phyloP scores from a whole-genome alignment of 2,329 filamentous ascomycete genomes.

The Paecilomyces variotii region DNA sequence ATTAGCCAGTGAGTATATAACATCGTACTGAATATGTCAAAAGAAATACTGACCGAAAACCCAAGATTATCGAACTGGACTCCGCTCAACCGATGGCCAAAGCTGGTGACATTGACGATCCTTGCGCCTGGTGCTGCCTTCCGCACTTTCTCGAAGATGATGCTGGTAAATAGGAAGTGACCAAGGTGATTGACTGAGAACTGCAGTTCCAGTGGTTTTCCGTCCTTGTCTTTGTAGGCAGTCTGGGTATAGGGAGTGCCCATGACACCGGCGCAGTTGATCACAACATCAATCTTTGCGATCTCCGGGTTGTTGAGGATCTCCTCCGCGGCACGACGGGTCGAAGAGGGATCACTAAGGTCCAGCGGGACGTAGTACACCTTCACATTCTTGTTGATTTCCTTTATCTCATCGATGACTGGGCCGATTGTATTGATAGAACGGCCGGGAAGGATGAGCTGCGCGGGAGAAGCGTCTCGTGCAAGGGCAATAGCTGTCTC shows the following conservation, averaged over 20 bases:
- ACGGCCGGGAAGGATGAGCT: constrained; percentile 13
- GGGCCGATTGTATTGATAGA: constrained; percentile 9
- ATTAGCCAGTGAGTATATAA: not conserved
- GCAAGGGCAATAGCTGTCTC: constrained; percentile 12
- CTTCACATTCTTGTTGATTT: constrained; percentile 7
- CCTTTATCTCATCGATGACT: constrained; percentile 10
- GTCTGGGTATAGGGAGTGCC: constrained; percentile 8
- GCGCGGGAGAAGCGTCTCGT: constrained; percentile 7
- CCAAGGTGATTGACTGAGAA: not conserved
- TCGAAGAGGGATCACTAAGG: constrained; percentile 10
- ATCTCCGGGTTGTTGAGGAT: constrained; percentile 2
- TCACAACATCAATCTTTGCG: constrained; percentile 13
- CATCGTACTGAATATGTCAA: not conserved
- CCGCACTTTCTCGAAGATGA: constrained; percentile 10
- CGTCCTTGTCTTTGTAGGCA: constrained; percentile 12
- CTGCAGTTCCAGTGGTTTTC: constrained; percentile 1
- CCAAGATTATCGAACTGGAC: not conserved
- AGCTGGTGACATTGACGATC: constrained; percentile 34
- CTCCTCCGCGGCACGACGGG: constrained; percentile 11
- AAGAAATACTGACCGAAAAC: not conserved
- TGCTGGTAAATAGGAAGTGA: constrained; percentile 7
- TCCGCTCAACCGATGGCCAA: constrained; percentile 19
- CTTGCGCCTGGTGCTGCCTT: constrained; percentile 4
- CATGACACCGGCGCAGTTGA: constrained; percentile 17
- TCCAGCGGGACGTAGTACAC: constrained; percentile 11